A percentile compares a stretch with the other conserved stretches of the same genome.
phyloP scores from a whole-genome alignment of 495 filamentous ascomycete genomes.

The Rhypophila decipiens region DNA sequence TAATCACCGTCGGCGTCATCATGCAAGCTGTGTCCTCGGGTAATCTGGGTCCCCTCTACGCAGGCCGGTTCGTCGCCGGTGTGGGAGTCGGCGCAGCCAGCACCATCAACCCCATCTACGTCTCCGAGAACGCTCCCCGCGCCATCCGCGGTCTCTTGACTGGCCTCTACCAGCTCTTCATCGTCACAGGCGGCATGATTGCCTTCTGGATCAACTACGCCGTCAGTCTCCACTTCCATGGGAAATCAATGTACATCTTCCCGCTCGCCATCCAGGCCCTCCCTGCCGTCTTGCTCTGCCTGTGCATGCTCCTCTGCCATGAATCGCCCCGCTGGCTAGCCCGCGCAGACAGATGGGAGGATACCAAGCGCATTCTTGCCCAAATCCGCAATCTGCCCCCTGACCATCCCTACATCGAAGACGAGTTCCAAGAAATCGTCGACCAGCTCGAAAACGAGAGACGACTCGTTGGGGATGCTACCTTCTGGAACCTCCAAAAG shows the following conservation, averaged over 20 bases:
- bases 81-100: slow-evolving; percentile 55
- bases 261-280: slow-evolving; percentile 62
- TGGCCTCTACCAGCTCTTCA: slow-evolving; percentile 55
- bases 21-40: slow-evolving; percentile 49
- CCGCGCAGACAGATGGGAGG: slow-evolving; percentile 63
- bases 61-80: slow-evolving; percentile 56
- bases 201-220: slow-evolving; percentile 55
- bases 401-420: slow-evolving; percentile 57
- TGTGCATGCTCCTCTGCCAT: slow-evolving; percentile 49
- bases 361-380: slow-evolving; percentile 49
- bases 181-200: slow-evolving; percentile 50
- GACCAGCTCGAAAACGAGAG: slow-evolving; percentile 67
- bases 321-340: slow-evolving; percentile 70
- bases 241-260: slow-evolving; percentile 50
- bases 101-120: slow-evolving; percentile 55
- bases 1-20: slow-evolving; percentile 49
- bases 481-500: slow-evolving; percentile 57
- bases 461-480: slow-evolving; percentile 52
- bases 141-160: slow-evolving; percentile 51
- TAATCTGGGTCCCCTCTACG: slow-evolving; percentile 49
- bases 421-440: slow-evolving; percentile 60
- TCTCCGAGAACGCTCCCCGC: slow-evolving; percentile 48
- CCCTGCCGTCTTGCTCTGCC: slow-evolving; percentile 53
- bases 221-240: slow-evolving; percentile 35
- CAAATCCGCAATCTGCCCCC: slow-evolving; percentile 50